Conservation (phyloP, 805 yeast species). For the Kregervanrija pseudodelftensis region DNA sequence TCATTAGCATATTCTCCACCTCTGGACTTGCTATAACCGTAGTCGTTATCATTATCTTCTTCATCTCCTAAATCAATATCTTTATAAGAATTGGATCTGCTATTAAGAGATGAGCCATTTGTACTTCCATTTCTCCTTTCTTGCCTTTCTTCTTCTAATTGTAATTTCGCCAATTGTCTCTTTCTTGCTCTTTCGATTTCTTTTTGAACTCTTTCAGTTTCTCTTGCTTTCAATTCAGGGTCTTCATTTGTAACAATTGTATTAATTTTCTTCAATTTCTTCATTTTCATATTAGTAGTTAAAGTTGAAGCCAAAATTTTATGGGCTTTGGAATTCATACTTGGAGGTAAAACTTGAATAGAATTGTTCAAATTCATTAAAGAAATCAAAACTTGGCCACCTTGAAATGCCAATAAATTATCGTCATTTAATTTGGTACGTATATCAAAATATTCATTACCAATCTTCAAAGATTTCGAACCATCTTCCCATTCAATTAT, state of each 20-base stretch:
- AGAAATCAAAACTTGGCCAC: slow-evolving; percentile 63
- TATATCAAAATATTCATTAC: slow-evolving; percentile 81
- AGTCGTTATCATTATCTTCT: slow-evolving; percentile 20
- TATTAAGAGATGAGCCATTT: slow-evolving; percentile 8
- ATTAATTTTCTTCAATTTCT: slow-evolving; percentile 41
- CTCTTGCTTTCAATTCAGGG: slow-evolving; percentile 62
- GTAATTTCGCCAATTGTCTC: slow-evolving; percentile 46
- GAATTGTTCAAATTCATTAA: slow-evolving; percentile 57
- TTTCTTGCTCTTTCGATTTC: slow-evolving; percentile 59
- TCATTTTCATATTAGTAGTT: slow-evolving; percentile 36
- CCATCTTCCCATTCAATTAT: slow-evolving; percentile 96
- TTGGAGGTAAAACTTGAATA: slow-evolving; percentile 79
- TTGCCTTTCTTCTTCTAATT: slow-evolving; percentile 50
- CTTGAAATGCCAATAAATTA: slow-evolving; percentile 65
- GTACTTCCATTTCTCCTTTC: slow-evolving; percentile 31
- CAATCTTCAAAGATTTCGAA: slow-evolving; percentile 73
- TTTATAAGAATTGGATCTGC: slow-evolving; percentile 31
- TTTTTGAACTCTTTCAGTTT: slow-evolving; percentile 59
- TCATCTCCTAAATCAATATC: slow-evolving; percentile 37
- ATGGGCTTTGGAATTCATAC: slow-evolving; percentile 82
- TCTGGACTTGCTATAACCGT: slow-evolving; percentile 11
- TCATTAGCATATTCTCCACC: slow-evolving; percentile 10
- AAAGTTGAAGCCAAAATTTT: slow-evolving; percentile 69
- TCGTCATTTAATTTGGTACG: slow-evolving; percentile 58
- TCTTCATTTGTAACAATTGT: slow-evolving; percentile 50